phyloP scores from a whole-genome alignment of 2,329 filamentous ascomycete species.

The Stachybotrys elegans region DNA sequence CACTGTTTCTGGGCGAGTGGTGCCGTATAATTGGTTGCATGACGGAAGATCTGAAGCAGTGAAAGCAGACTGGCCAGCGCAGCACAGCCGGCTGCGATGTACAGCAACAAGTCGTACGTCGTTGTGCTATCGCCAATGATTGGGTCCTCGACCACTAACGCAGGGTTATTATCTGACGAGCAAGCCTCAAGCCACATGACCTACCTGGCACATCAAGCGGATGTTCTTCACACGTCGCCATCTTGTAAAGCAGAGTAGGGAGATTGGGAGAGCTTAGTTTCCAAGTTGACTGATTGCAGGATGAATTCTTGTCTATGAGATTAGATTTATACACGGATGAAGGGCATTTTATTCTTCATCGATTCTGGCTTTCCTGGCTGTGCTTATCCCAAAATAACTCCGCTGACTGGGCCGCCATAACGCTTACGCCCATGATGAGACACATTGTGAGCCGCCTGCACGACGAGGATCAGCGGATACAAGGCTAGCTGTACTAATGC shows the following conservation, averaged over 20 bases:
- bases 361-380: too few species aligned
- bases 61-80: slow-evolving; percentile 48
- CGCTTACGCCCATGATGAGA: too few species aligned
- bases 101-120: slow-evolving; percentile 47
- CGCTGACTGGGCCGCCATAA: too few species aligned
- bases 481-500: too few species aligned
- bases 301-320: too few species aligned
- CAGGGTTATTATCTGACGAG: neutral
- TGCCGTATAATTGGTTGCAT: slow-evolving; percentile 56
- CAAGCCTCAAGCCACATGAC: neutral
- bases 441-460: too few species aligned
- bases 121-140: slow-evolving; percentile 47
- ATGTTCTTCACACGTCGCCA: neutral
- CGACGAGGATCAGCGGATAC: too few species aligned
- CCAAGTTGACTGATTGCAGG: too few species aligned
- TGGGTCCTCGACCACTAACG: slow-evolving; percentile 4
- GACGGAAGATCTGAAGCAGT: slow-evolving; percentile 52
- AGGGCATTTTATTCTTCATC: too few species aligned
- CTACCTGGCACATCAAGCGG: neutral
- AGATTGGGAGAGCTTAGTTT: too few species aligned
- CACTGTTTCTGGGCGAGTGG: slow-evolving; percentile 55
- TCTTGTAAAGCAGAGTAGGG: neutral
- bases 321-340: too few species aligned
- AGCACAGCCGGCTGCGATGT: slow-evolving; percentile 43
- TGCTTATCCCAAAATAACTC: too few species aligned